phyloP scores from a whole-genome alignment of 1,284 basidiomycete species.

The Cystobasidiaceae sp. region DNA sequence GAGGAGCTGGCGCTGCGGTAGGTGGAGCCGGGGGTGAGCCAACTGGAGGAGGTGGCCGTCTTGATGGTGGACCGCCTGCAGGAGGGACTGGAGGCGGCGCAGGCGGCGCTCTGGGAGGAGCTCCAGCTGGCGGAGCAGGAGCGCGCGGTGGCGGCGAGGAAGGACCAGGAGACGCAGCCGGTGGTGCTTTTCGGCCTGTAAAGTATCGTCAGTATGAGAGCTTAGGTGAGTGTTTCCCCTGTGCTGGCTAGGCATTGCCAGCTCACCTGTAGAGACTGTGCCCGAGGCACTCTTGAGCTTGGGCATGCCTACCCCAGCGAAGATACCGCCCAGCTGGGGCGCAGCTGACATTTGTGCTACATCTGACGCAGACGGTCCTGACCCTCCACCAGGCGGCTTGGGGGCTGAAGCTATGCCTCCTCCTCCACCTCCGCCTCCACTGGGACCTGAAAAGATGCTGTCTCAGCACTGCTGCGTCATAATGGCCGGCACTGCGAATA shows the following conservation, averaged over 20 bases:
- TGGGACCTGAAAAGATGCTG: neutral
- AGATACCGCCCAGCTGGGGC: slow-evolving; percentile 25
- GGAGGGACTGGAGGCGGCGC: neutral
- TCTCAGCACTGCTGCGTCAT: no score
- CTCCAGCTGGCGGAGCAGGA: neutral
- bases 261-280: slow-evolving; percentile 17
- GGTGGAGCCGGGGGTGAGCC: slow-evolving; percentile 6
- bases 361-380: slow-evolving; percentile 8
- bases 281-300: slow-evolving; percentile 9
- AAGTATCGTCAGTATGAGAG: neutral
- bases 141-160: neutral
- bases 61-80: neutral
- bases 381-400: slow-evolving; percentile 9
- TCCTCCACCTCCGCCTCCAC: slow-evolving; percentile 7
- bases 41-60: slow-evolving; percentile 3
- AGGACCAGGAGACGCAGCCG: slow-evolving; percentile 1
- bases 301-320: slow-evolving; percentile 26
- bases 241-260: neutral
- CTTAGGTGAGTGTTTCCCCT: neutral
- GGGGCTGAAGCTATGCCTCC: slow-evolving; percentile 14
- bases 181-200: neutral
- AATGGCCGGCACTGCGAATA: no score
- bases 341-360: slow-evolving; percentile 18
- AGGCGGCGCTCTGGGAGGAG: slow-evolving; percentile 3
- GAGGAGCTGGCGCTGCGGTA: neutral